A percentile compares a stretch with the other conserved stretches of the same genome.
phyloP scores from a whole-genome alignment of 2,329 filamentous ascomycete genomes.

The Calonectria fujianensis region DNA sequence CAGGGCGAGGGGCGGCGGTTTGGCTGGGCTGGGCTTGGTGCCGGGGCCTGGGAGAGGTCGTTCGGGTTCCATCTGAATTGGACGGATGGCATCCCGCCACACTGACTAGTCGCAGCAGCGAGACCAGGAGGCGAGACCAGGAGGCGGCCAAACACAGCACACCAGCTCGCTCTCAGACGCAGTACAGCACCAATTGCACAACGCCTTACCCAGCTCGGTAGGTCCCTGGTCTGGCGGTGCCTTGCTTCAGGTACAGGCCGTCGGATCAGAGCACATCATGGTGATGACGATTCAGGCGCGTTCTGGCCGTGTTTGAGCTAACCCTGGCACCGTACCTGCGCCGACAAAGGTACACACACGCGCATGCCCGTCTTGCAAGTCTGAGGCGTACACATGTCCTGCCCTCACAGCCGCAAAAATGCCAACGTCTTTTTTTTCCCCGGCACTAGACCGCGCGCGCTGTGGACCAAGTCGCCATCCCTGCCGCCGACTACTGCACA shows the following conservation, averaged over 20 bases:
- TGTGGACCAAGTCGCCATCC: constrained; percentile 27
- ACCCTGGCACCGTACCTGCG: constrained; percentile 1
- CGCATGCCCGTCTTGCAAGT: constrained; percentile 13
- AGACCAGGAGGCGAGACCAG: constrained; percentile 15
- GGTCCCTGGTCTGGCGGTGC: constrained; percentile 31
- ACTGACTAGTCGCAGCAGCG: constrained; percentile 1
- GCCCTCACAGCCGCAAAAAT: constrained; percentile 3
- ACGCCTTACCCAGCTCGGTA: constrained; percentile 35
- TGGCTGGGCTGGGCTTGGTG: constrained; percentile 18
- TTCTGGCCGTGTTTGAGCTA: constrained; percentile 9
- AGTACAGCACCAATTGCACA: constrained; percentile 33
- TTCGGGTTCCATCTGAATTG: constrained; percentile 33
- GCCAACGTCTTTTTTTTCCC: constrained; percentile 22
- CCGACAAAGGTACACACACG: constrained; percentile 6
- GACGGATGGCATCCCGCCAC: constrained; percentile 15
- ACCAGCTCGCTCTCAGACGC: constrained; percentile 34
- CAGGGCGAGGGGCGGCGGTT: constrained; percentile 23
- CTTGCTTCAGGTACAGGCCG: constrained; percentile 41
- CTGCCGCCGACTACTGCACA: constrained; percentile 17
- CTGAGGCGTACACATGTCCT: constrained; percentile 24
- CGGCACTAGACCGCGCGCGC: constrained; percentile 15
- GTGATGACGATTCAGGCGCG: constrained; percentile 8
- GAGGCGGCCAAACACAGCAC: constrained; percentile 30
- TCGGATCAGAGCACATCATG: constrained; percentile 24
- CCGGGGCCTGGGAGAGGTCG: constrained; percentile 10